Evolutionary conservation across 441 rosid species (phyloP), one percentile per base, ranked within the genome.

Genomic region (Croton laevigatus): DNA sequence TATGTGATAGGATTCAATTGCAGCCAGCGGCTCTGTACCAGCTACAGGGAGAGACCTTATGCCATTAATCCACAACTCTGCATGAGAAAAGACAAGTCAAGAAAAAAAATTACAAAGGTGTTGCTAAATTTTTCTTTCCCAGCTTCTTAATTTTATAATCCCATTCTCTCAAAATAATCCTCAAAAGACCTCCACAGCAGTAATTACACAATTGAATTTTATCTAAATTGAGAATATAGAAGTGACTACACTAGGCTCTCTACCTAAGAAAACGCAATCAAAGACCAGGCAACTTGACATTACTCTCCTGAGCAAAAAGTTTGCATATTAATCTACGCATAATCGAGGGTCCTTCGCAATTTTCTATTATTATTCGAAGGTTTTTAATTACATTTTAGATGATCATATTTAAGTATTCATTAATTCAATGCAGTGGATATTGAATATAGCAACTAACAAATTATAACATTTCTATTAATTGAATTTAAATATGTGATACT

Each of bases 1-100:
- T 10, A 75, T 60, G 76, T 87, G 89, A 73, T 85, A 87, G 49
- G 86, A 80, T 68, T 87, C 91, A 59, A 87, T 78, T 45, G 91
- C 86, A 63, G 85, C 91, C 66, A 75, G 77, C 68, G 79, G 70
- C 73, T 85, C 89, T 17, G 71, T 75, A 73, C 86, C 69, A 66
- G 82, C 81, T 57, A 77, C 59, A 0, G 86, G 87, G 16, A 87
- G 78, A 58, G 85, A 80, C 70, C 77, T 81, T 12, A 81, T 65
- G 58, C 82, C 69, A 59, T 71, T 71, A 34, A 73, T 74, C 86
- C 87, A 87, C 51, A 69, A 70, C 51, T 78, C 91, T 87, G 83
- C 74, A 61, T 64, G 74, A 71, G 58, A 72, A 69, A 59, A 75
- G 45, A 22, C 38, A 69, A 44, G 27, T 63, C 45, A 42, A 52